These are phyloP conservation scores for Geopyxis carbonaria DNA, from an alignment of 495 filamentous ascomycete genomes.

Conservation along the genomic window DNA sequence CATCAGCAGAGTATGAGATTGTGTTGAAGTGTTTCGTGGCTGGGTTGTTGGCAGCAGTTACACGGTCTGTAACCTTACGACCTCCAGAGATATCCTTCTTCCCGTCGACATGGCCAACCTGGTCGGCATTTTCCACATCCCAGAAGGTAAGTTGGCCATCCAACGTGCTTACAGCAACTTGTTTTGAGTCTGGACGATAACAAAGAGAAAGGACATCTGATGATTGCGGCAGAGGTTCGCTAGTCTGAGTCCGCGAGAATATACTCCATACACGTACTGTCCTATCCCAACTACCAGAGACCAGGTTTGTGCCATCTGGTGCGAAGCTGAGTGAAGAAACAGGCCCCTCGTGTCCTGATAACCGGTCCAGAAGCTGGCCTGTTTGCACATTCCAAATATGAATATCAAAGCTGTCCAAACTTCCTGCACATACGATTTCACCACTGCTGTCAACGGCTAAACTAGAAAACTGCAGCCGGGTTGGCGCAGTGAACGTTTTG, in stretches of 20 bases:
- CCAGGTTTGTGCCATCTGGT: conserved; percentile 61
- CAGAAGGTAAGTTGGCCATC: conserved; percentile 93
- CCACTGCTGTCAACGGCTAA: conserved; percentile 92
- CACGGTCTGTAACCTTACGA: conserved; percentile 65
- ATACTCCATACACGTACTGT: conserved; percentile 92
- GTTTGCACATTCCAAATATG: conserved; percentile 98
- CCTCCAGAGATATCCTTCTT: conserved; percentile 87
- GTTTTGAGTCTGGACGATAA: conserved; percentile 76
- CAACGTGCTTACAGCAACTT: conserved; percentile 78
- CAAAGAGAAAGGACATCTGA: conserved; percentile 77
- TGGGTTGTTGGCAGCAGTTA: conserved; percentile 74
- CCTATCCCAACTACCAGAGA: conserved; percentile 87
- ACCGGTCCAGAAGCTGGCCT: conserved; percentile 77
- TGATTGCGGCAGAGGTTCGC: conserved; percentile 77
- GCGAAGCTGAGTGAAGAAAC: conserved; percentile 76
- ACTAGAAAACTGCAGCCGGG: conserved; percentile 76
- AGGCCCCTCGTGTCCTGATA: conserved; percentile 86
- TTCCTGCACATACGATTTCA: conserved; percentile 88
- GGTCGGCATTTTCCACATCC: conserved; percentile 72
- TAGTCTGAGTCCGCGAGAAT: conserved; percentile 82
- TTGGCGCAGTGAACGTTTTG: conserved; percentile 85
- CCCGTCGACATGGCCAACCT: conserved; percentile 64
- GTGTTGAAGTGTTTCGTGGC: conserved; percentile 80
- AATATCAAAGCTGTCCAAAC: conserved; percentile 87
- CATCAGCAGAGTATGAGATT: conserved; percentile 79